A percentile compares a stretch with the other conserved stretches of the same genome.
phyloP scores from a whole-genome alignment of 768 basidiomycete species.

The Phanerochaete carnosa region DNA sequence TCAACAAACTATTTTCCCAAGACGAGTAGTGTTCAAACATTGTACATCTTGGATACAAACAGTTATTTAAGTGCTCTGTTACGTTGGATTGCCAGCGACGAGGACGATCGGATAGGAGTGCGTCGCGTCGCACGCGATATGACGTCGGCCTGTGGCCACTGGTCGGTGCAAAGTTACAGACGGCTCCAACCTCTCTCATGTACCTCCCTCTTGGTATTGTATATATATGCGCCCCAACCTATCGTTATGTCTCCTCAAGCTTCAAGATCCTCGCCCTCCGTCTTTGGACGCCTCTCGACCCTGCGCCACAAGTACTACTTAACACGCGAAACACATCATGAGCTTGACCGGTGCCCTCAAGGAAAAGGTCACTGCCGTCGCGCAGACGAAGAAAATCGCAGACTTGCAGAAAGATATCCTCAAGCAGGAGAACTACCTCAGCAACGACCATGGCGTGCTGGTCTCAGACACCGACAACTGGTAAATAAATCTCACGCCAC shows the following conservation, averaged over 20 bases:
- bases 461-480: constrained; percentile 65
- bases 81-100: too few relatives aligned
- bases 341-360: constrained; percentile 20
- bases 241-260: background rate
- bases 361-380: constrained; percentile 20
- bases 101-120: background rate
- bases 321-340: constrained; percentile 10
- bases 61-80: too few relatives aligned
- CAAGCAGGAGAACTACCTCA: constrained; percentile 34
- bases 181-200: constrained; percentile 3
- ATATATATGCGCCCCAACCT: background rate
- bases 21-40: background rate
- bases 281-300: background rate
- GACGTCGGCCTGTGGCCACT: constrained; percentile 16
- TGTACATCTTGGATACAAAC: background rate
- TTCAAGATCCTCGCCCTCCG: background rate
- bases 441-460: constrained; percentile 61
- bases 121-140: background rate
- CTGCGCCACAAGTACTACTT: constrained; percentile 3
- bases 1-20: too few relatives aligned
- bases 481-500: constrained; percentile 29
- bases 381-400: constrained; percentile 22
- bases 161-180: background rate
- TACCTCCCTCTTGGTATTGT: background rate
- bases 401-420: constrained; percentile 30